Evolutionary conservation across 2,329 filamentous ascomycete species (phyloP), one percentile per base, ranked within the genome.

Genomic region (Fusarium nurragi): DNA sequence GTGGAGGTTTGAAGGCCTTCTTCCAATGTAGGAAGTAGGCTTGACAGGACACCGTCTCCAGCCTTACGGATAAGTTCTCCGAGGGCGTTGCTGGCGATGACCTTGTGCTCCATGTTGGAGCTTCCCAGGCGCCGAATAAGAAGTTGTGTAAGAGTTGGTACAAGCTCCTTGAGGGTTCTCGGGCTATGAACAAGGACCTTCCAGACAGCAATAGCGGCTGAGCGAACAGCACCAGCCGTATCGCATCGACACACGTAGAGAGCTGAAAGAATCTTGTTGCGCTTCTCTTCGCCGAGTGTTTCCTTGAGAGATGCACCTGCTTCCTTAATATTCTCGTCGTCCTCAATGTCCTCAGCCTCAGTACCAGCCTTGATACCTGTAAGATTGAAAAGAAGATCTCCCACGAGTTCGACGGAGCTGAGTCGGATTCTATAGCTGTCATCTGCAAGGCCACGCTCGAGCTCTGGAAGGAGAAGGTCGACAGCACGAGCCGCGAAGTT

Each of bases 171-270:
- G 73, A 99, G 88, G 14, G 92, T 97, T 69, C 89, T 90, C 28
- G 95, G 95, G 60, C 91, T 94, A 56, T 94, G 92, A 43, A 99
- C 95, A 73, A 98, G 83, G 59, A 94, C 94, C 81, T 99, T 99
- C 95, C 95, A 99, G 44, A 99, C 94, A 69, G 88, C 87, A 74
- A 98, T 89, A 28, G 96, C 94, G 38, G 94, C 94, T 45, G 91
- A 88, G 59, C 94, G 92, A 53, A 99, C 95, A 55, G 96, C 84
- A 50, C 90, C 92, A 60, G 95, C 94, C 28, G 96, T 99, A 83
- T 99, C 95, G 81, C 93, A 97, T 64, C 96, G 92, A 79, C 95
- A 98, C 67, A 99, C 96, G 76, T 98, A 99, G 46, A 99, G 84
- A 7, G 94, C 92, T n/a, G 95, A 97, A 19, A 99, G 84, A 22